A percentile compares a stretch with the other conserved stretches of the same genome.
These are phyloP conservation scores for Chrysoporthe deuterocubensis DNA, from an alignment of 2,329 filamentous ascomycete species.

Conservation along the genomic window DNA sequence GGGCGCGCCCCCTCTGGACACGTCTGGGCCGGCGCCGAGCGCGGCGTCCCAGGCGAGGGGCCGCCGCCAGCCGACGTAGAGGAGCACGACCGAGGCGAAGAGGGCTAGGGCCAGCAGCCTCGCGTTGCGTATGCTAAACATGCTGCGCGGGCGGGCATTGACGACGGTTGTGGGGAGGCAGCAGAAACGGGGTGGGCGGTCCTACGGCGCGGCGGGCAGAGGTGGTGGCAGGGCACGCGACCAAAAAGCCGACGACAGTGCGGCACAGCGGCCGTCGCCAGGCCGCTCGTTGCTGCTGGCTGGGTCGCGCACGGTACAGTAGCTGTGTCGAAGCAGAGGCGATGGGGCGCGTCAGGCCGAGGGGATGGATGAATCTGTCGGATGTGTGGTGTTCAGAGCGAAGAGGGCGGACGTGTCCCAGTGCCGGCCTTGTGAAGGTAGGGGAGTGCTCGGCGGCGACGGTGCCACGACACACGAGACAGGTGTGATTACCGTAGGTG, in stretches of 20 bases:
- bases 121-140: slow-evolving; percentile 25
- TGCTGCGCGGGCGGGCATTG: slow-evolving; percentile 19
- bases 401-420: neutral
- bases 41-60: slow-evolving; percentile 14
- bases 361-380: no score
- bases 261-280: neutral
- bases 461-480: neutral
- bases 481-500: neutral
- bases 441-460: neutral
- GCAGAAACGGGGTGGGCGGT: neutral
- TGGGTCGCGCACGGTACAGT: no score
- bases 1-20: neutral
- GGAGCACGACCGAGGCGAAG: slow-evolving; percentile 18
- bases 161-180: neutral
- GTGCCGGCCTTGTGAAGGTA: neutral
- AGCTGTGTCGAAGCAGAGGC: neutral
- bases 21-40: neutral
- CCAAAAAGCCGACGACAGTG: neutral
- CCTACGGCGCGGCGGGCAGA: neutral
- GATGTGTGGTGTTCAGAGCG: neutral
- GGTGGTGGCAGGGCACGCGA: neutral
- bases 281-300: neutral
- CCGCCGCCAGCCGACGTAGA: slow-evolving; percentile 20
- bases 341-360: no score
- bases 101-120: slow-evolving; percentile 22